Percentiles rank a stretch among this genome's conserved stretches.
Conservation (phyloP, 2,329 filamentous ascomycete species). For the Gnomoniopsis sp. region DNA sequence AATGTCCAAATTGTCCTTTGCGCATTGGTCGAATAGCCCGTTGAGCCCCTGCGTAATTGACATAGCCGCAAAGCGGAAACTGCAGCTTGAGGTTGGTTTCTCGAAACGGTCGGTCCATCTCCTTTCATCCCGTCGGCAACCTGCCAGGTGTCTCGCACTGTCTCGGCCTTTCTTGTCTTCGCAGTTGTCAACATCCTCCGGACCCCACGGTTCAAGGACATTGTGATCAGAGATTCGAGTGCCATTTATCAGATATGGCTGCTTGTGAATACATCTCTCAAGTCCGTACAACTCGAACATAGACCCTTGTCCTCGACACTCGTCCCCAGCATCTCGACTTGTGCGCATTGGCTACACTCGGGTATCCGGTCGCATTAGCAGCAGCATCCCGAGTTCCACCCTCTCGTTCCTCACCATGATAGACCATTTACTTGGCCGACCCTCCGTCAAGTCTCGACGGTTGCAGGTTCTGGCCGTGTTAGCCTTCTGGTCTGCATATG, state of each 20-base stretch:
- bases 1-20: neutral
- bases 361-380: neutral
- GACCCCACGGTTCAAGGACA: neutral
- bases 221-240: no score
- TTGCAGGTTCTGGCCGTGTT: constrained; percentile 90
- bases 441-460: constrained; percentile 86
- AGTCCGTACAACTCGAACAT: neutral
- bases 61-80: no score
- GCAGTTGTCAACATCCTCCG: neutral
- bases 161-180: neutral
- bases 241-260: neutral
- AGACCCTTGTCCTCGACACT: neutral
- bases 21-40: neutral
- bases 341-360: neutral
- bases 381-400: neutral
- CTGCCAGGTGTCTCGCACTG: neutral
- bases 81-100: neutral
- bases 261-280: neutral
- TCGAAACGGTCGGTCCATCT: no score
- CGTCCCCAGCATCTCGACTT: neutral
- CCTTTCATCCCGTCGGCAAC: no score
- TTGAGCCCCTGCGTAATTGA: no score
- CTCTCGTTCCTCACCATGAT: constrained; percentile 41
- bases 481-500: constrained; percentile 85
- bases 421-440: constrained; percentile 90